Percentiles rank a stretch among this genome's conserved stretches.
Conservation (phyloP, 1,284 basidiomycete species). For the Sparassis latifolia region DNA sequence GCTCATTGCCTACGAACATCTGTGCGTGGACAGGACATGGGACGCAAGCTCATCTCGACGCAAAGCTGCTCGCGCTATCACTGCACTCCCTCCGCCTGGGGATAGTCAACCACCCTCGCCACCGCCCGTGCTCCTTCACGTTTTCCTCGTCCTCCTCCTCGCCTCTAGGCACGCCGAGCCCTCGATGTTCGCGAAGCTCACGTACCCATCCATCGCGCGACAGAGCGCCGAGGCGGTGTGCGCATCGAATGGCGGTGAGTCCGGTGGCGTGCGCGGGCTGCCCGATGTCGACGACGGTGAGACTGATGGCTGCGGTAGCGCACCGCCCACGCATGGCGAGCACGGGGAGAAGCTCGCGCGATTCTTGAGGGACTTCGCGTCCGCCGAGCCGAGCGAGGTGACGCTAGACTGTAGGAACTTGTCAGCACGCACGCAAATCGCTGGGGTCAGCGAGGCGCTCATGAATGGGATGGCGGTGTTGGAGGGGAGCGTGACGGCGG, state of each 20-base stretch:
- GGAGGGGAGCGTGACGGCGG: too few species aligned
- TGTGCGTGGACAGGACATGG: conserved; percentile 15
- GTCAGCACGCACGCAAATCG: not conserved
- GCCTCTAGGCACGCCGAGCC: conserved; percentile 59
- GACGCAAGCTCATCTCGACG: not conserved
- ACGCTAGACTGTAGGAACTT: conserved; percentile 17
- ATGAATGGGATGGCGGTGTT: not conserved
- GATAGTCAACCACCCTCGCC: conserved; percentile 19
- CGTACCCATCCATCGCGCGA: conserved; percentile 54
- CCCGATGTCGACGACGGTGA: conserved; percentile 9
- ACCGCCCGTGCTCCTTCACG: conserved; percentile 14
- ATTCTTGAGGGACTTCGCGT: conserved; percentile 8
- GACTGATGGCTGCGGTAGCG: conserved; percentile 8
- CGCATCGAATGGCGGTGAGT: conserved; percentile 48
- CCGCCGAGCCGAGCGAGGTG: conserved; percentile 18
- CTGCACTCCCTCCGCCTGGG: conserved; percentile 28
- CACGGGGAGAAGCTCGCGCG: conserved; percentile 10
- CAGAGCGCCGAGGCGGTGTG: conserved; percentile 52
- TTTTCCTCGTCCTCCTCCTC: conserved; percentile 26
- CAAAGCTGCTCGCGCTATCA: conserved; percentile 31
- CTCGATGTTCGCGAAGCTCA: conserved; percentile 60
- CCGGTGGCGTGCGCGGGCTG: conserved; percentile 23
- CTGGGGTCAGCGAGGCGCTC: conserved; percentile 14
- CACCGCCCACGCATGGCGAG: conserved; percentile 12
- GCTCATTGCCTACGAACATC: conserved; percentile 38